Evolutionary conservation across 805 yeast genomes (phyloP).

Genomic region (Metschnikowia drakensbergensis): DNA sequence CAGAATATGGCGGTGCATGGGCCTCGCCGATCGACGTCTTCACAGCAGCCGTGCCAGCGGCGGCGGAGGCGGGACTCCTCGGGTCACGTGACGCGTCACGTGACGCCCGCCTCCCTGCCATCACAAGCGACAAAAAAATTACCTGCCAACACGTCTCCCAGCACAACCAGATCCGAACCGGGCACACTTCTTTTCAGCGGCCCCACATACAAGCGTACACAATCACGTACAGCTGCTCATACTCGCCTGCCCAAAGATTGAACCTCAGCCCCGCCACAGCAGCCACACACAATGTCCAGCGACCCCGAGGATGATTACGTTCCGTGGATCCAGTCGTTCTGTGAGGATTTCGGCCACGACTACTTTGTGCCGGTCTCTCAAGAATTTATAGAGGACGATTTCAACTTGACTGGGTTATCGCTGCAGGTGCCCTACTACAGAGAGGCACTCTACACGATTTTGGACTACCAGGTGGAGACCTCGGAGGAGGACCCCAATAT

Average conservation of each 20-base stretch:
- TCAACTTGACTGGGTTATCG: conserved; percentile 86
- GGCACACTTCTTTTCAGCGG: background rate
- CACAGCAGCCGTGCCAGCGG: too few species aligned
- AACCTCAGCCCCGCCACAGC: background rate
- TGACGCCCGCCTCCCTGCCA: conserved; percentile 4
- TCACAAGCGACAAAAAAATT: conserved; percentile 5
- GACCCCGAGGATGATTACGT: conserved; percentile 54
- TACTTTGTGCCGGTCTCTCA: conserved; percentile 89
- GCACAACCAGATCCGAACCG: background rate
- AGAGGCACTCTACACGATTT: conserved; percentile 85
- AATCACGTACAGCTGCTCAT: background rate
- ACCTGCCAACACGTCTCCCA: background rate
- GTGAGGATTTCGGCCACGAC: conserved; percentile 78
- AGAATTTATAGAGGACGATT: conserved; percentile 94
- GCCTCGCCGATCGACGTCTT: too few species aligned
- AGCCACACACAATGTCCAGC: conserved; percentile 28
- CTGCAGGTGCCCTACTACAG: conserved; percentile 85
- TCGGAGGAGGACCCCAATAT: conserved; percentile 30
- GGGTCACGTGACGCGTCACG: background rate
- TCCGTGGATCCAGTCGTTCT: conserved; percentile 81
- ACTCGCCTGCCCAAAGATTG: background rate
- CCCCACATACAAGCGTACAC: background rate
- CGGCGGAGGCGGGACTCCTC: too few species aligned
- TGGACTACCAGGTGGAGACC: conserved; percentile 70
- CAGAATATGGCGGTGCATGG: too few species aligned